These are phyloP conservation scores for Trichocladium uniseriatum DNA, from an alignment of 495 filamentous ascomycete genomes.

Conservation along the genomic window DNA sequence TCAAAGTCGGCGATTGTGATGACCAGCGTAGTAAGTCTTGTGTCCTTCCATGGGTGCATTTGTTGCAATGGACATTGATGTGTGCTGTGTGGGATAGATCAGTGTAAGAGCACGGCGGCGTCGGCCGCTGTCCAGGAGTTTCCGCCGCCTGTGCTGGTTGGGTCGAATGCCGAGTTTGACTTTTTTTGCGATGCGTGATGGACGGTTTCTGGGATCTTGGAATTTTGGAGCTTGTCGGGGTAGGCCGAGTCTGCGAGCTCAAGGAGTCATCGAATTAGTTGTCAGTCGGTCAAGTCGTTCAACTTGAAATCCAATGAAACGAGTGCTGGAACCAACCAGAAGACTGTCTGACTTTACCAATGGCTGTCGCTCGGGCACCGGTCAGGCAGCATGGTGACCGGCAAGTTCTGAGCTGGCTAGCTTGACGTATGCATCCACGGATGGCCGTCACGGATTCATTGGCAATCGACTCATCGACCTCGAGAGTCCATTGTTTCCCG, in stretches of 20 bases:
- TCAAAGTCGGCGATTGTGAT: conserved; percentile 30
- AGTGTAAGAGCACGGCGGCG: conserved; percentile 21
- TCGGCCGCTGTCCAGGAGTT: conserved; percentile 21
- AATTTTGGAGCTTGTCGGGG: too few species aligned
- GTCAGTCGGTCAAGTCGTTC: too few species aligned
- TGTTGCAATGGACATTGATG: too few species aligned
- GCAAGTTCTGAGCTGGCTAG: not conserved
- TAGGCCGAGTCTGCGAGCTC: too few species aligned
- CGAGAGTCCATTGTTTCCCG: too few species aligned
- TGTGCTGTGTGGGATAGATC: conserved; percentile 17
- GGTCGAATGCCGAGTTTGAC: conserved; percentile 29
- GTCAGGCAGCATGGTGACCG: not conserved
- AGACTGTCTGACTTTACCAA: not conserved
- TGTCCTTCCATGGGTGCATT: too few species aligned
- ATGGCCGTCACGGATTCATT: too few species aligned
- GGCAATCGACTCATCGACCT: too few species aligned
- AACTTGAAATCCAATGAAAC: not conserved
- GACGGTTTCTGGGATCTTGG: too few species aligned
- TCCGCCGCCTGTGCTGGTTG: conserved; percentile 17
- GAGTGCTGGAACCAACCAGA: not conserved
- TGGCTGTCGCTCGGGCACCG: conserved; percentile 1
- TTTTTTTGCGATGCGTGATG: conserved; percentile 30
- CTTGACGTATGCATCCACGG: not conserved
- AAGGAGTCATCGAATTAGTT: too few species aligned
- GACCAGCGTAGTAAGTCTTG: conserved; percentile 27